phyloP scores from a whole-genome alignment of 2,329 filamentous ascomycete species.

The Thelonectria discophora region DNA sequence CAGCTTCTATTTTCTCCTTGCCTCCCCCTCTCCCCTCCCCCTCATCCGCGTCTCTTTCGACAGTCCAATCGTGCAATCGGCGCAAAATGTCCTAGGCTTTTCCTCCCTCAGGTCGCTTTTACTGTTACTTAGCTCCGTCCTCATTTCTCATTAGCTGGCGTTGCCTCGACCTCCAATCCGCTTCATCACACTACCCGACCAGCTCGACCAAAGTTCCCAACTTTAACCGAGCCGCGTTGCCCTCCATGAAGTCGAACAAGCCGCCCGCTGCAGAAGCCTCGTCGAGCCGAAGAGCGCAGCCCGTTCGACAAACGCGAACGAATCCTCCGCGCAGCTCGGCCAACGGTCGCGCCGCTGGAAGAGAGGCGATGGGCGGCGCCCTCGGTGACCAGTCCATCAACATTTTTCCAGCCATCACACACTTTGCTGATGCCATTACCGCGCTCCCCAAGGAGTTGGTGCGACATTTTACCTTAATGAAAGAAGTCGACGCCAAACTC shows the following conservation, averaged over 20 bases:
- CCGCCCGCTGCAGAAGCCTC: conserved; percentile 52
- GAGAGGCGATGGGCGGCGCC: conserved; percentile 57
- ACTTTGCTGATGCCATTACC: conserved; percentile 91
- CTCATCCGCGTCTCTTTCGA: conserved; percentile 28
- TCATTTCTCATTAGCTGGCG: not conserved
- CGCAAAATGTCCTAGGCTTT: conserved; percentile 40
- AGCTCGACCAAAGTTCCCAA: conserved; percentile 35
- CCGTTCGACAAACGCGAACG: conserved; percentile 70
- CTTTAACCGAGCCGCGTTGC: conserved; percentile 42
- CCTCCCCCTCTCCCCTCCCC: conserved; percentile 35
- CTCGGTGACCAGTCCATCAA: conserved; percentile 68
- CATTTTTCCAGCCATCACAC: conserved; percentile 72
- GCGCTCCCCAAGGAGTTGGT: conserved; percentile 95
- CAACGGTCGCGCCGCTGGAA: conserved; percentile 54
- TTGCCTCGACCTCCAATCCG: conserved; percentile 31
- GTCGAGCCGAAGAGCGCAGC: conserved; percentile 68
- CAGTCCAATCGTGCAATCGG: conserved; percentile 28
- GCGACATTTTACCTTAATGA: conserved; percentile 92
- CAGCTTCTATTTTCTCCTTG: conserved; percentile 35
- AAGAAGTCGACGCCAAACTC: conserved; percentile 97
- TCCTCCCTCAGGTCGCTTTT: conserved; percentile 32
- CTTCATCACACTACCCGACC: conserved; percentile 35
- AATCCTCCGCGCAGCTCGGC: conserved; percentile 68
- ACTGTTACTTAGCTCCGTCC: conserved; percentile 32
- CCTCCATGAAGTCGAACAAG: conserved; percentile 66